Base-by-base conservation (phyloP, 2,329 filamentous ascomycete species). In the Lecanoromycetidae sp. region DNA sequence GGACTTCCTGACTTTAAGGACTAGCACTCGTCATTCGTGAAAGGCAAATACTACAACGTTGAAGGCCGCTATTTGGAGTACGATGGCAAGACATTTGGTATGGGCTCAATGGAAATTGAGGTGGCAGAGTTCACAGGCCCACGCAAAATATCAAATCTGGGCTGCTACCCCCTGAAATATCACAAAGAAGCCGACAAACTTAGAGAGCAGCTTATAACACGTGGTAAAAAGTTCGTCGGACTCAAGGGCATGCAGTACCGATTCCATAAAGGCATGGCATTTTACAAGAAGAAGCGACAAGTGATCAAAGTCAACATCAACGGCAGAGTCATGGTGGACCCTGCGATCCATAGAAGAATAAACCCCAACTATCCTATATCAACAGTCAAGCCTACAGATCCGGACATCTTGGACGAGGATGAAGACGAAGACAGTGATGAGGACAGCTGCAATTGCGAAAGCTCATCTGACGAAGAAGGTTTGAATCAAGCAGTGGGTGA, bases 281-380 rank as follows among this genome's bases (percentile, higher is more conserved):
- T 87, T 63, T 77, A 79, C 68, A 93, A 90, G 69, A 81, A 83
- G 62, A 86, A 86, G 68, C 81, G 81, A 57, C 69, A 72, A 49
- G 69, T 85, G 12, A 68, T 84, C 60, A 90, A 87, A 61, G 81
- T 93, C 63, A 87, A 87, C 58, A 82, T 94, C 61, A 86, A 87
- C 53, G 84, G 87, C 15, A 80, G 88, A 25, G 75, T 94, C 53
- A 94, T 94, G 87, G 72, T 94, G 20, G 88, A 94, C 58, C 79
- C 86, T 0, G 79, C 79, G 3, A 84, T 84, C 34, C 87, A 93
- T 65, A 78, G 86, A 7, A 77, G 85, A 27, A 84, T 90, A 61
- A 85, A 91, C 55, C 84, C 87, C 1, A 94, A 94, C 60, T 94
- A 94, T 55, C 76, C 76, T 0, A 77, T 90, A 56, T 85, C 82